phyloP scores from a whole-genome alignment of 2,329 filamentous ascomycete genomes.

The Elsinoe fawcettii region DNA sequence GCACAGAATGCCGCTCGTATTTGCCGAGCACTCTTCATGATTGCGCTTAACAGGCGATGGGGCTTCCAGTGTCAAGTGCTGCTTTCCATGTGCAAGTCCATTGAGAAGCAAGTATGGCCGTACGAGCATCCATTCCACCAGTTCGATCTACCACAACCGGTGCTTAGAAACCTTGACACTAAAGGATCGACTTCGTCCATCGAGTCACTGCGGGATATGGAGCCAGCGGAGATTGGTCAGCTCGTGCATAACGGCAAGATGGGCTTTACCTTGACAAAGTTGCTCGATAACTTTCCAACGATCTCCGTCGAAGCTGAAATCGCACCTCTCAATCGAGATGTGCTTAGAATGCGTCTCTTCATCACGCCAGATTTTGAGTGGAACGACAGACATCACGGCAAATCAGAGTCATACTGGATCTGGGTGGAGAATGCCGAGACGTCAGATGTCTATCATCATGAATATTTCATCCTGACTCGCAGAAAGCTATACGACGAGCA shows the following conservation, averaged over 20 bases:
- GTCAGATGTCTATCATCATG: constrained; percentile 94
- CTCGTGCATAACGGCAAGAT: constrained; percentile 87
- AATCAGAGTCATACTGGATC: constrained; percentile 93
- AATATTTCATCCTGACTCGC: constrained; percentile 87
- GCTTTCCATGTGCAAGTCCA: constrained; percentile 87
- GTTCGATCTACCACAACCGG: constrained; percentile 78
- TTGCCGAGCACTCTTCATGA: constrained; percentile 92
- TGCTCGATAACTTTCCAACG: constrained; percentile 87
- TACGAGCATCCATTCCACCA: constrained; percentile 93
- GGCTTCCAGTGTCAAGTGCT: constrained; percentile 90
- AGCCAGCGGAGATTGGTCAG: constrained; percentile 77
- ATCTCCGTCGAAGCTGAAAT: constrained; percentile 88
- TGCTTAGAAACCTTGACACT: constrained; percentile 77
- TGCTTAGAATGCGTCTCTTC: constrained; percentile 80
- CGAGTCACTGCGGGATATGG: constrained; percentile 86
- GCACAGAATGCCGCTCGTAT: constrained; percentile 94
- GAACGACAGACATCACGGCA: constrained; percentile 91
- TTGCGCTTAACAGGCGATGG: constrained; percentile 90
- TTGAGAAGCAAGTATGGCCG: constrained; percentile 92
- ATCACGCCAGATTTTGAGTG: constrained; percentile 86
- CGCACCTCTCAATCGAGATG: constrained; percentile 87
- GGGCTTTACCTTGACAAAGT: constrained; percentile 69
- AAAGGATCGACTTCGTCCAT: constrained; percentile 67
- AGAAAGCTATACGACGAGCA: constrained; percentile 93
- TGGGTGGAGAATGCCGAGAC: constrained; percentile 99